Percentiles rank a stretch among this genome's conserved stretches.
Conservation (phyloP, 495 filamentous ascomycete genomes). For the Apodospora peruviana region DNA sequence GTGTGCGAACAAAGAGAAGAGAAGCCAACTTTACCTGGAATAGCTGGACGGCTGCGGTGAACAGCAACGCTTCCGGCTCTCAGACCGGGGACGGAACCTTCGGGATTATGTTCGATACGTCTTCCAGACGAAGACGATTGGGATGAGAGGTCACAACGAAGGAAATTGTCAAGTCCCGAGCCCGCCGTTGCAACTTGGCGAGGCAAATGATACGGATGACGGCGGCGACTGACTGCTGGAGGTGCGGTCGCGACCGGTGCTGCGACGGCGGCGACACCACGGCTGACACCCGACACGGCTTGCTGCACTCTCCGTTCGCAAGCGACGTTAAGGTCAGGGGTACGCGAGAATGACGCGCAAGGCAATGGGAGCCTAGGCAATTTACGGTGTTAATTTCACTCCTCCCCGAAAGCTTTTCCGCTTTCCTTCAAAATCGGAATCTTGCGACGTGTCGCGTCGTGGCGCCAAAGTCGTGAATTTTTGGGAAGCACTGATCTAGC, state of each 20-base stretch:
- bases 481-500: not conserved
- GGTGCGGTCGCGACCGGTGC: not conserved
- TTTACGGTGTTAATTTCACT: not conserved
- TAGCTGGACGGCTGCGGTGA: not conserved
- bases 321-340: constrained; percentile 5
- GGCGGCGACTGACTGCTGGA: not conserved
- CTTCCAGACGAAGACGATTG: not conserved
- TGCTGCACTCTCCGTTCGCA: not conserved
- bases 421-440: too few species aligned
- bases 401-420: too few species aligned
- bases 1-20: constrained; percentile 4
- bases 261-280: too few species aligned
- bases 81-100: constrained; percentile 1
- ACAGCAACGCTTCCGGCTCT: constrained; percentile 1
- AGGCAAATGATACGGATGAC: too few species aligned
- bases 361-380: not conserved
- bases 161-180: not conserved
- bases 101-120: constrained; percentile 1
- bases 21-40: not conserved
- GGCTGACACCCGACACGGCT: constrained; percentile 10
- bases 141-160: not conserved
- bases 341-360: constrained; percentile 27
- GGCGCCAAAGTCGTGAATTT: not conserved
- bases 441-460: constrained; percentile 5
- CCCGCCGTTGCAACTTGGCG: too few species aligned